Conservation (phyloP, 2,329 filamentous ascomycete species). For the Fusarium miscanthi region DNA sequence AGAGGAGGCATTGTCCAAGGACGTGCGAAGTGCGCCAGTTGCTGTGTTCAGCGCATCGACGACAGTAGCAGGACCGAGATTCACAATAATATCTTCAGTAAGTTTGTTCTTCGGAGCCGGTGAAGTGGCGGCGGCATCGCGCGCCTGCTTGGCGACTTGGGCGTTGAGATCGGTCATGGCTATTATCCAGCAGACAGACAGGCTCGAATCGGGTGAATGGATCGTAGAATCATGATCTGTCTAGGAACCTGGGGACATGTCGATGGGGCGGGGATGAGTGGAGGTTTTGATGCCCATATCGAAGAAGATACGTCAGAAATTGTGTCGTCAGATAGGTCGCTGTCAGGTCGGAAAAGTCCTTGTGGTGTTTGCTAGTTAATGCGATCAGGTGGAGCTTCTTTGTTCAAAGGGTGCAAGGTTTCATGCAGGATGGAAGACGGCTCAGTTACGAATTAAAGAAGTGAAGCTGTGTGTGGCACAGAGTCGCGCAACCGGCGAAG, state of each 20-base stretch:
- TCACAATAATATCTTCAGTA: conserved; percentile 69
- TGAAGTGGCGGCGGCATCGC: conserved; percentile 52
- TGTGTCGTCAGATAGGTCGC: conserved; percentile 27
- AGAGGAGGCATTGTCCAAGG: conserved; percentile 71
- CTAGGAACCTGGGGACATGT: conserved; percentile 45
- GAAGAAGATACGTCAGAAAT: conserved; percentile 38
- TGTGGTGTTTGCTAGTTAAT: conserved; percentile 7
- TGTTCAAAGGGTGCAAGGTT: conserved; percentile 16
- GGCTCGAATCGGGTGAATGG: conserved; percentile 28
- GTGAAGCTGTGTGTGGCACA: conserved; percentile 22
- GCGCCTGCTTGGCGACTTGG: conserved; percentile 49
- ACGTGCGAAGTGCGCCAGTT: conserved; percentile 64
- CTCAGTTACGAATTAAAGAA: conserved; percentile 1
- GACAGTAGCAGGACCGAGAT: conserved; percentile 69
- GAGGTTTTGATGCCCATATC: conserved; percentile 45
- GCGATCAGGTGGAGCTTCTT: conserved; percentile 18
- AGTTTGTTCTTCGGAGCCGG: conserved; percentile 58
- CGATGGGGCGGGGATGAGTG: conserved; percentile 36
- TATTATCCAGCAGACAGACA: conserved; percentile 36
- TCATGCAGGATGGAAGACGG: conserved; percentile 7
- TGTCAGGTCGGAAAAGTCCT: conserved; percentile 14
- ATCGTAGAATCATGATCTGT: conserved; percentile 45
- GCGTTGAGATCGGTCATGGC: conserved; percentile 51
- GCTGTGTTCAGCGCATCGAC: conserved; percentile 69
- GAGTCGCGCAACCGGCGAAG: conserved; percentile 17